These are phyloP conservation scores for Apiospora sp. DNA, from an alignment of 2,329 filamentous ascomycete species.

Conservation along the genomic window DNA sequence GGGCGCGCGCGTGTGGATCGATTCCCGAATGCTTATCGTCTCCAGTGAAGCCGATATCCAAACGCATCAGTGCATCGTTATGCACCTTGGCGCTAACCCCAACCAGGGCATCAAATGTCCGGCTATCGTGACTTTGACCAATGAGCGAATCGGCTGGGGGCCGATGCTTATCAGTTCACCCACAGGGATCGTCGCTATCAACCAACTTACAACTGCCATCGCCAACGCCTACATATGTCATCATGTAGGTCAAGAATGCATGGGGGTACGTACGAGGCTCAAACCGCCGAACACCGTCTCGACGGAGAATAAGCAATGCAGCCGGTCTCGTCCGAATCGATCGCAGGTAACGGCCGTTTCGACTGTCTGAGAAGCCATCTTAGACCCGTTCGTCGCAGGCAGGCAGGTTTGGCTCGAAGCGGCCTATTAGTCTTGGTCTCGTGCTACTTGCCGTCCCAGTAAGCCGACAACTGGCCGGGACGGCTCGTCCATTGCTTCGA, in stretches of 20 bases:
- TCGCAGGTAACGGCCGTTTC: slow-evolving; percentile 9
- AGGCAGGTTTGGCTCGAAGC: neutral
- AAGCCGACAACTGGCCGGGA: neutral
- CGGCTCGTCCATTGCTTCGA: neutral
- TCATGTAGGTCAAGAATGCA: neutral
- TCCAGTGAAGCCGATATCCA: neutral
- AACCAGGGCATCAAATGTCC: neutral
- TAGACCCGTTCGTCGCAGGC: neutral
- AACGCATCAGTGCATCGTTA: neutral
- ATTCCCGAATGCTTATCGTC: neutral
- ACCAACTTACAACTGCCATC: neutral
- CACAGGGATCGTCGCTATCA: neutral
- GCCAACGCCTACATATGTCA: slow-evolving; percentile 7
- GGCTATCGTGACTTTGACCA: slow-evolving; percentile 5
- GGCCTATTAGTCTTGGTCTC: neutral
- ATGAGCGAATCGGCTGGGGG: slow-evolving; percentile 4
- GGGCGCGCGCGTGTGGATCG: neutral
- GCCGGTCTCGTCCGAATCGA: neutral
- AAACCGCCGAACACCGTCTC: slow-evolving; percentile 2
- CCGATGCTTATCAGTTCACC: slow-evolving; percentile 15
- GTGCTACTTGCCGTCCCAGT: neutral
- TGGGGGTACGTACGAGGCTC: neutral
- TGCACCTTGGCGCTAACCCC: neutral
- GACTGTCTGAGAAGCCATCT: neutral
- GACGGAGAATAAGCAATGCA: neutral